phyloP scores from a whole-genome alignment of 1,139 yeast genomes.

The Suhomyces anneliseae region DNA sequence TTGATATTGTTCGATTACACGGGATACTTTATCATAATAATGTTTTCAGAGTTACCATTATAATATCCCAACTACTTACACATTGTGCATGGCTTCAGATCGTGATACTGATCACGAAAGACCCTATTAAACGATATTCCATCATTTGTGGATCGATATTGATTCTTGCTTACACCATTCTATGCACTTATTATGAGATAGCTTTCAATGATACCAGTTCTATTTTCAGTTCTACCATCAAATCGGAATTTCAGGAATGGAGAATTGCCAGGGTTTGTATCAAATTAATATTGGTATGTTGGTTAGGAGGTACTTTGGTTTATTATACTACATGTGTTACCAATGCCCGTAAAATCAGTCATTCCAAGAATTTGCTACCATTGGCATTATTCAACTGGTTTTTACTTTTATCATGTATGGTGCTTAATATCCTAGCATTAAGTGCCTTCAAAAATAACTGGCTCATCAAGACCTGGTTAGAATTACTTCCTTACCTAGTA shows the following conservation, averaged over 20 bases:
- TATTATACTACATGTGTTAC: constrained; percentile 32
- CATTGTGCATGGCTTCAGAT: constrained; percentile 45
- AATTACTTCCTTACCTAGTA: constrained; percentile 34
- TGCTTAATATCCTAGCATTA: constrained; percentile 30
- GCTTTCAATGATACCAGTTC: constrained; percentile 12
- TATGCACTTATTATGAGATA: constrained; percentile 16
- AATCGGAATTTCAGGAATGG: constrained; percentile 11
- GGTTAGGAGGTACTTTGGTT: constrained; percentile 29
- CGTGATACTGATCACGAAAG: constrained; percentile 26
- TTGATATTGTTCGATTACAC: constrained; percentile 39
- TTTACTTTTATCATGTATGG: constrained; percentile 29
- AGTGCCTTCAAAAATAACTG: constrained; percentile 28
- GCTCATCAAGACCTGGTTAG: constrained; percentile 42
- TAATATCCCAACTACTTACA: constrained; percentile 35
- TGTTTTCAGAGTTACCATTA: constrained; percentile 30
- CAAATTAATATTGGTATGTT: constrained; percentile 25
- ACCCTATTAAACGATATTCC: constrained; percentile 21
- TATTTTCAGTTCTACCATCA: constrained; percentile 14
- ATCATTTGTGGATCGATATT: constrained; percentile 20
- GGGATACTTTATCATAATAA: constrained; percentile 27
- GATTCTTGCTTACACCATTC: constrained; percentile 21
- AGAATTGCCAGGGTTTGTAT: constrained; percentile 18
- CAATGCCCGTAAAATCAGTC: constrained; percentile 35
- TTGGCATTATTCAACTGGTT: constrained; percentile 42
- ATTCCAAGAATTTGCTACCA: constrained; percentile 39